phyloP scores from a whole-genome alignment of 306 rosid genomes.

The Luffa acutangula region DNA sequence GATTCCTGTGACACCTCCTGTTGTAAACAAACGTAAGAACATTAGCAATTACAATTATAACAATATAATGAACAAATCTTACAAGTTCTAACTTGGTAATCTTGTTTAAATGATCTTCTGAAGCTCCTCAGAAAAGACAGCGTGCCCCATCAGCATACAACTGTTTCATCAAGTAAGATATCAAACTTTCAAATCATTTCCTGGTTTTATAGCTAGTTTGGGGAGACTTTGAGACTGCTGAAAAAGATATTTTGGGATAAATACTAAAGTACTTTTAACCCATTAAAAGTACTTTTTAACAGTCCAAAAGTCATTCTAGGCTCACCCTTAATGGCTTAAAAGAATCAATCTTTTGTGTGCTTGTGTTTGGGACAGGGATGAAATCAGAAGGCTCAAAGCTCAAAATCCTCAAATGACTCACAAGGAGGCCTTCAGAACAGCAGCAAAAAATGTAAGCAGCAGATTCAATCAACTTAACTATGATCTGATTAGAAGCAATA shows the following conservation, averaged over 20 bases:
- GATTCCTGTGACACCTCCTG: slow-evolving; percentile 31
- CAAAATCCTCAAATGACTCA: slow-evolving; percentile 83
- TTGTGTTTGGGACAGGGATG: slow-evolving; percentile 37
- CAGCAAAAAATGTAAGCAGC: slow-evolving; percentile 67
- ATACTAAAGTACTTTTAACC: not conserved
- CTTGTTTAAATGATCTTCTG: not conserved
- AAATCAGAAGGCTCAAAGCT: slow-evolving; percentile 82
- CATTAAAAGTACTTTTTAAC: too few species aligned
- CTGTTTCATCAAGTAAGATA: slow-evolving; percentile 75
- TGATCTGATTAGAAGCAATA: not conserved
- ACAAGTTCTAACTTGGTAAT: not conserved
- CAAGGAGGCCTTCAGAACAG: slow-evolving; percentile 88
- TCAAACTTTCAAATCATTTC: not conserved
- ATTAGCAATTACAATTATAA: not conserved
- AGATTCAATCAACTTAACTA: not conserved
- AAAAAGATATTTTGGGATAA: too few species aligned
- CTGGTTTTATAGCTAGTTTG: not conserved
- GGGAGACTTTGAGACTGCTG: not conserved
- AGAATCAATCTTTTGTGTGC: not conserved
- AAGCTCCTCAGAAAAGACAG: slow-evolving; percentile 93
- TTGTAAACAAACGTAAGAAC: slow-evolving; percentile 60
- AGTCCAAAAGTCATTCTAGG: too few species aligned
- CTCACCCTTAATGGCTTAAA: not conserved
- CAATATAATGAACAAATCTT: not conserved
- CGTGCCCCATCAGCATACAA: slow-evolving; percentile 95